These are phyloP conservation scores for Dovyalis caffra DNA, from an alignment of 345 rosid genomes.

Conservation along the genomic window DNA sequence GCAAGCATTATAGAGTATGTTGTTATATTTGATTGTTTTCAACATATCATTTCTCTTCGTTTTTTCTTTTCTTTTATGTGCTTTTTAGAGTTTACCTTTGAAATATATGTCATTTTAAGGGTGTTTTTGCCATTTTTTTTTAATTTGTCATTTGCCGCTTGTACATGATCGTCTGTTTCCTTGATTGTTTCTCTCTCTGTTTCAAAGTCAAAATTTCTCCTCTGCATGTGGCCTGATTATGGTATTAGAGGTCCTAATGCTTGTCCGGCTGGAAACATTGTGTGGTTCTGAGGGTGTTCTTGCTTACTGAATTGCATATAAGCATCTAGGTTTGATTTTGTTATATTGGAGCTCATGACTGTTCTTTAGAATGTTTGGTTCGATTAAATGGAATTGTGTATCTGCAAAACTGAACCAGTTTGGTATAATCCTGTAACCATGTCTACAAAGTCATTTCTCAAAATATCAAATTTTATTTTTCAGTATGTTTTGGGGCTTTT, in stretches of 20 bases:
- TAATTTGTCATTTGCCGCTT: not conserved
- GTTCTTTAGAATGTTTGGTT: not conserved
- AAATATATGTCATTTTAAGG: not conserved
- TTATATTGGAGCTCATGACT: not conserved
- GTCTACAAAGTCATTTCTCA: not conserved
- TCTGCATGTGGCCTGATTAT: not conserved
- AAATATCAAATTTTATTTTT: not conserved
- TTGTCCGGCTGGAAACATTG: not conserved
- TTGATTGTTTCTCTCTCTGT: not conserved
- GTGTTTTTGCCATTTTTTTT: not conserved
- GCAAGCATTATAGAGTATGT: slow-evolving; percentile 85
- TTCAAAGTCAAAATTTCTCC: not conserved
- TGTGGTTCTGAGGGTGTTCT: not conserved
- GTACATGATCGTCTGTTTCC: not conserved
- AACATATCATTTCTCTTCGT: not conserved
- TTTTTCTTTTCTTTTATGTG: not conserved
- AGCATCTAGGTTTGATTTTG: not conserved
- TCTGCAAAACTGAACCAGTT: not conserved
- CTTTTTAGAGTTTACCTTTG: not conserved
- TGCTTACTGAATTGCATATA: not conserved
- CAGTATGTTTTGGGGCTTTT: not conserved
- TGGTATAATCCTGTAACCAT: not conserved
- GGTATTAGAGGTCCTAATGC: not conserved
- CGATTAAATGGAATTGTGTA: not conserved
- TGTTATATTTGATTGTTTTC: slow-evolving; percentile 23